These are phyloP conservation scores for Leishmania arabica DNA, from an alignment of 208 protist species.

Conservation along the genomic window DNA sequence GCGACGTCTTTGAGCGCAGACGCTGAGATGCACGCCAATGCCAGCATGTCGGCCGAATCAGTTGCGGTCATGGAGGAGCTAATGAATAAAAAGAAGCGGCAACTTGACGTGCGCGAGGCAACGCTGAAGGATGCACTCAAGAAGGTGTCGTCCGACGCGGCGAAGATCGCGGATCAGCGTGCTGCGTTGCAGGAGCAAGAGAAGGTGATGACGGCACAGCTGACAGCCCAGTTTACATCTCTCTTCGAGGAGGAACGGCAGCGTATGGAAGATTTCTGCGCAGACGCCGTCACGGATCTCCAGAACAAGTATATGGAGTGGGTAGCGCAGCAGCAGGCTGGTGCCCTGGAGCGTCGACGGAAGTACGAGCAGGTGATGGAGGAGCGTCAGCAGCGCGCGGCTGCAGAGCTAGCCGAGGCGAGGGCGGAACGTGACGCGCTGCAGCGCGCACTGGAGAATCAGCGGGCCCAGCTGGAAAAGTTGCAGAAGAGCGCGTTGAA, in stretches of 20 bases:
- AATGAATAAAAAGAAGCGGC: conserved; percentile 43
- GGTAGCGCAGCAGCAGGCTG: conserved; percentile 23
- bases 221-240: conserved; percentile 31
- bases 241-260: conserved; percentile 48
- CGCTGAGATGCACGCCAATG: conserved; percentile 1
- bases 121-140: conserved; percentile 70
- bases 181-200: conserved; percentile 49
- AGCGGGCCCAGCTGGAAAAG: not conserved
- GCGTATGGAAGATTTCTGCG: conserved; percentile 31
- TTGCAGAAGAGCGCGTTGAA: not conserved
- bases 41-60: not conserved
- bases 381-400: conserved; percentile 18
- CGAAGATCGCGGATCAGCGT: conserved; percentile 47
- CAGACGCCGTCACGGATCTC: conserved; percentile 26
- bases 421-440: conserved; percentile 22
- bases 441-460: conserved; percentile 8
- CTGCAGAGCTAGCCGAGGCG: conserved; percentile 16
- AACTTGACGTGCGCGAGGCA: conserved; percentile 57
- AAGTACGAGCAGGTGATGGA: conserved; percentile 31
- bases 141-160: conserved; percentile 57
- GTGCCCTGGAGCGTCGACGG: conserved; percentile 7
- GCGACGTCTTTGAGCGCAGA: conserved; percentile 5
- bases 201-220: conserved; percentile 27
- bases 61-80: conserved; percentile 16
- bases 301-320: conserved; percentile 24